A percentile compares a stretch with the other conserved stretches of the same genome.
These are phyloP conservation scores for Collybiopsis luxurians DNA, from an alignment of 768 basidiomycete genomes.

Conservation along the genomic window DNA sequence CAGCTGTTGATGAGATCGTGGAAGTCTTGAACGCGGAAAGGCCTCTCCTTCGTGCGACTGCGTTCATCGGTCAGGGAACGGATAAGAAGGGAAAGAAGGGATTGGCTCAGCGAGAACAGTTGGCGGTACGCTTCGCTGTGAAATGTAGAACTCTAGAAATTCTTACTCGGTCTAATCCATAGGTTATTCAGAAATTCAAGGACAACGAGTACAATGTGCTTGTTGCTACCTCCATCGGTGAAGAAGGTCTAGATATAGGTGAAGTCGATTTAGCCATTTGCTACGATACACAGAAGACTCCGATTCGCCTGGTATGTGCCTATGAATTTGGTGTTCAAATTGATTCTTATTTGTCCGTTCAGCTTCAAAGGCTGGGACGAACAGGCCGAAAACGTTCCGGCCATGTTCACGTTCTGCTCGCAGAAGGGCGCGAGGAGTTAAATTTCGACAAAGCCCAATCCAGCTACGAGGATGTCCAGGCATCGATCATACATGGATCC, in stretches of 20 bases:
- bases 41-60: conserved; percentile 77
- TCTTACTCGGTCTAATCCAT: conserved; percentile 10
- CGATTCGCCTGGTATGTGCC: conserved; percentile 85
- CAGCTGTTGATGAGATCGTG: conserved; percentile 90
- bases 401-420: conserved; percentile 85
- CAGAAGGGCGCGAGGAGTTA: conserved; percentile 85
- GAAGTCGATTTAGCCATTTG: conserved; percentile 95
- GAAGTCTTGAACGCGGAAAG: conserved; percentile 70
- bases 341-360: neutral
- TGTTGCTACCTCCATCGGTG: conserved; percentile 95
- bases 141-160: neutral
- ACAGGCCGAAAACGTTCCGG: conserved; percentile 93
- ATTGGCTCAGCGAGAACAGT: conserved; percentile 86
- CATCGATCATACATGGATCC: conserved; percentile 79
- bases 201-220: conserved; percentile 85
- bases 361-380: conserved; percentile 95
- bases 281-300: conserved; percentile 95
- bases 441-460: conserved; percentile 89
- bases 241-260: conserved; percentile 98
- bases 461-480: conserved; percentile 86
- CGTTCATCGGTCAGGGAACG: conserved; percentile 88
- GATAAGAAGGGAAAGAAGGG: conserved; percentile 88
- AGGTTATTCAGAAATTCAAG: conserved; percentile 90
- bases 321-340: neutral
- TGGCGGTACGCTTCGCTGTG: conserved; percentile 55